Conservation (phyloP, 2,329 filamentous ascomycete genomes). For the Triangularia setosa region DNA sequence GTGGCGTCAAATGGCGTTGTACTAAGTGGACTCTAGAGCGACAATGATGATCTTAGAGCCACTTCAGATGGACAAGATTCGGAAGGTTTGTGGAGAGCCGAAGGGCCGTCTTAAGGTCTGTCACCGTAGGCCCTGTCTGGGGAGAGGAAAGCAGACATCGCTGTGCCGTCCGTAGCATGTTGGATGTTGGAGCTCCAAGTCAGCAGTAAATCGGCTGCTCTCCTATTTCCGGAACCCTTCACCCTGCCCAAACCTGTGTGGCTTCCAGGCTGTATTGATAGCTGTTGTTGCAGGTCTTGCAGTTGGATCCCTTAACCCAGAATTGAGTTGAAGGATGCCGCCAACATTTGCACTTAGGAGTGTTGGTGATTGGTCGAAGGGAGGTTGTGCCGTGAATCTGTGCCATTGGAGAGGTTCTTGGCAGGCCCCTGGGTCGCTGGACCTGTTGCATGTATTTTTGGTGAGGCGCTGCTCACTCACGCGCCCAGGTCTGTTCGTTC, state of each 20-base stretch:
- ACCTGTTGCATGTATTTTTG: slow-evolving; percentile 7
- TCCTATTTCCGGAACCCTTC: neutral
- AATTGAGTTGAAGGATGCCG: neutral
- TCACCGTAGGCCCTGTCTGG: neutral
- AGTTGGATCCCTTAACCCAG: neutral
- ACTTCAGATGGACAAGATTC: neutral
- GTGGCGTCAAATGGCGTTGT: neutral
- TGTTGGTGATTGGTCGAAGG: neutral
- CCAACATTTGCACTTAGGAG: neutral
- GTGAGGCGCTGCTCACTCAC: neutral
- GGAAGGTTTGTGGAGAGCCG: neutral
- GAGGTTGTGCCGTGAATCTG: neutral
- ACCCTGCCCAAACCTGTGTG: neutral
- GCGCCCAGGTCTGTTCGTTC: neutral
- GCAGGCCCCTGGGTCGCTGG: neutral
- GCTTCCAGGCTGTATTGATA: neutral
- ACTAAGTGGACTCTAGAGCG: neutral
- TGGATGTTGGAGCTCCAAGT: neutral
- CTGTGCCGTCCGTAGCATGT: neutral
- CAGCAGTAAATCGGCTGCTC: neutral
- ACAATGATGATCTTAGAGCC: neutral
- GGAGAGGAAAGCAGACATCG: neutral
- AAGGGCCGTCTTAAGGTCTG: neutral
- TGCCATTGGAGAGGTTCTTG: neutral
- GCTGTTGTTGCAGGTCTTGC: neutral